Conservation (phyloP, 805 yeast species). For the Starmerella sp. region DNA sequence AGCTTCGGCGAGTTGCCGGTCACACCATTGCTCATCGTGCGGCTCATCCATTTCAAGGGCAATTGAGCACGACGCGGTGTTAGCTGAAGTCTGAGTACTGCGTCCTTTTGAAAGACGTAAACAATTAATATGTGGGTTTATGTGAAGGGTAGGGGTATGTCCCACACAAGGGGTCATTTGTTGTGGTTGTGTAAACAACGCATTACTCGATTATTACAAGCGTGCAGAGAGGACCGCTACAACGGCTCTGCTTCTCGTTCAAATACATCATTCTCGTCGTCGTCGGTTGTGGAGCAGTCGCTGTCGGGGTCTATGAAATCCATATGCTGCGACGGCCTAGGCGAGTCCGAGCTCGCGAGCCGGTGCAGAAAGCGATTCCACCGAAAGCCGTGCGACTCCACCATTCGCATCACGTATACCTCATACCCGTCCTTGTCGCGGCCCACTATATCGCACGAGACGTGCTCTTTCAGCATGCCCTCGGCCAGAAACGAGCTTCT, state of each 20-base stretch:
- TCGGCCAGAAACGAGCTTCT: slow-evolving; percentile 9
- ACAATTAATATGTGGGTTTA: background rate
- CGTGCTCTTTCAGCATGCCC: slow-evolving; percentile 14
- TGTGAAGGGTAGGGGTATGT: background rate
- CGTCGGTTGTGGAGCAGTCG: slow-evolving; percentile 5
- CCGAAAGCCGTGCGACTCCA: slow-evolving; percentile 16
- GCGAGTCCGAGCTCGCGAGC: background rate
- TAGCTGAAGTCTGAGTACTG: too few relatives aligned
- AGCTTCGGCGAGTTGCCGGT: background rate
- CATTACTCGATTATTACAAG: background rate
- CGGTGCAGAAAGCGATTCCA: slow-evolving; percentile 12
- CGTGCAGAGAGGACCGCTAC: background rate
- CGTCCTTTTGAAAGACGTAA: background rate
- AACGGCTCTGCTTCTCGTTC: background rate
- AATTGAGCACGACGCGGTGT: background rate
- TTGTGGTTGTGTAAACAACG: slow-evolving; percentile 1
- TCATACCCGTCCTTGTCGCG: slow-evolving; percentile 10
- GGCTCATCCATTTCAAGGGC: too few relatives aligned
- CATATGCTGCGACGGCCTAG: background rate
- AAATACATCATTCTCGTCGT: slow-evolving; percentile 3
- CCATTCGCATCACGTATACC: slow-evolving; percentile 8
- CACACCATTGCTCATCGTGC: background rate
- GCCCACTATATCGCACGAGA: slow-evolving; percentile 8
- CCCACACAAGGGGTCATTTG: background rate
- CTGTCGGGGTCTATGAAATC: background rate